Evolutionary conservation across 192 early-diverging fungal genomes (phyloP).

Genomic region (Entomortierella chlamydospora): DNA sequence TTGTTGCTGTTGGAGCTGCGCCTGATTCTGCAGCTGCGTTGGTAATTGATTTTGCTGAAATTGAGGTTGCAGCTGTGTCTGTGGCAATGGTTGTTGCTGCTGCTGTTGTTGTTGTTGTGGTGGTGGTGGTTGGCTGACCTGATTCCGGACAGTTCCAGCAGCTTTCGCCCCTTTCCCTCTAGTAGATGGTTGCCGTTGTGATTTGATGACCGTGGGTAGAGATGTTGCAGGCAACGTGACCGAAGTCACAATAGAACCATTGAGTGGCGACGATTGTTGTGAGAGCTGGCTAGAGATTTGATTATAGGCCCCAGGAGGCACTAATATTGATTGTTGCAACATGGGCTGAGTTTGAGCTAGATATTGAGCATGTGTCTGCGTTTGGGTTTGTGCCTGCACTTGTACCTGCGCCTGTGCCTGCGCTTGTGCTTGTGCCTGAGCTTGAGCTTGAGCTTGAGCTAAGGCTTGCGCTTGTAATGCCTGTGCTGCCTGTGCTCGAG

Average conservation of each 20-base stretch:
- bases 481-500: conserved; percentile 29
- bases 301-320: background rate
- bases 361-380: conserved; percentile 5
- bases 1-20: background rate
- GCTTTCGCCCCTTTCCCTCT: conserved; percentile 12
- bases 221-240: conserved; percentile 3
- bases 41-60: conserved; percentile 1
- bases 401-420: conserved; percentile 6
- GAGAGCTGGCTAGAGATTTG: background rate
- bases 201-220: background rate
- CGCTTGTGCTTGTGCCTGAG: conserved; percentile 12
- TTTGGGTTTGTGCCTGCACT: background rate
- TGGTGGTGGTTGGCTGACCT: background rate
- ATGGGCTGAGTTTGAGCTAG: conserved; percentile 15
- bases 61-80: background rate
- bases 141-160: conserved; percentile 6
- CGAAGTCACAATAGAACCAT: background rate
- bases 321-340: conserved; percentile 18
- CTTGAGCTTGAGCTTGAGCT: conserved; percentile 9
- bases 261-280: background rate
- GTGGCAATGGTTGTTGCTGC: background rate
- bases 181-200: conserved; percentile 8
- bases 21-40: background rate
- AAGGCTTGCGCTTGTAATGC: background rate
- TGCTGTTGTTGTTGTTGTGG: conserved; percentile 7